Evolutionary conservation across 495 filamentous ascomycete species (phyloP), one percentile per base, ranked within the genome.

Genomic region (Copromyces sp.): DNA sequence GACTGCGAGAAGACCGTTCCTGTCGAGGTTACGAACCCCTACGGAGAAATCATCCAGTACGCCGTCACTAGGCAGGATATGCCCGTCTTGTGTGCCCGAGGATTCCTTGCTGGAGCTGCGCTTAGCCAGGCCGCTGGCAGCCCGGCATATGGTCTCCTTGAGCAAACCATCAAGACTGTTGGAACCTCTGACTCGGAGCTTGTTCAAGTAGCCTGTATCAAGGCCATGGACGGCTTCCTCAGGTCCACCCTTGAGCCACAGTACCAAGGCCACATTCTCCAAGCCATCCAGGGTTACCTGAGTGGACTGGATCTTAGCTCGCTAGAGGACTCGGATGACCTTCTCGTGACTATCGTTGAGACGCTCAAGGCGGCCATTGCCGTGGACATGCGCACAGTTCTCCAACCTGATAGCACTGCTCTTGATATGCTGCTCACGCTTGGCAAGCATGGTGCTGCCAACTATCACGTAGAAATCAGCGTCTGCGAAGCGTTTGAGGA

Each of bases 401-500:
- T 97, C 73, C 89, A 88, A 20, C 84, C 80, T 47, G 89, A 84
- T 9, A 88, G 89, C 41, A 83, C 86, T 44, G 91, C 92, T 37
- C 84, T 98, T 35, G 93, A 98, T 77, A 84, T 97, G 40, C 88
- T 98, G 41, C 98, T 99, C 81, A 89, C 90, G 45, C 87, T 99
- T 74, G 95, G 93, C 47, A 94, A 91, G 78, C 91, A 93, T 77
- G 94, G 94, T 29, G 92, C 94, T 0, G 88, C 87, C 40, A 98
- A 95, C 82, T 95, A 93, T 84, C 93, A 97, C 79, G 84, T 97
- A 44, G 90, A 89, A 2, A 87, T 91, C 83, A 85, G 97, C 24
- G 91, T 97, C 17, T 91, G 88, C 71, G 96, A 98, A 80, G 89
- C 93, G 0, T 97, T 99, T 77, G 94, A 97, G 81, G 92, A 94